Evolutionary conservation across 192 early-diverging fungal genomes (phyloP).

Genomic region (Entophlyctis luteolus): DNA sequence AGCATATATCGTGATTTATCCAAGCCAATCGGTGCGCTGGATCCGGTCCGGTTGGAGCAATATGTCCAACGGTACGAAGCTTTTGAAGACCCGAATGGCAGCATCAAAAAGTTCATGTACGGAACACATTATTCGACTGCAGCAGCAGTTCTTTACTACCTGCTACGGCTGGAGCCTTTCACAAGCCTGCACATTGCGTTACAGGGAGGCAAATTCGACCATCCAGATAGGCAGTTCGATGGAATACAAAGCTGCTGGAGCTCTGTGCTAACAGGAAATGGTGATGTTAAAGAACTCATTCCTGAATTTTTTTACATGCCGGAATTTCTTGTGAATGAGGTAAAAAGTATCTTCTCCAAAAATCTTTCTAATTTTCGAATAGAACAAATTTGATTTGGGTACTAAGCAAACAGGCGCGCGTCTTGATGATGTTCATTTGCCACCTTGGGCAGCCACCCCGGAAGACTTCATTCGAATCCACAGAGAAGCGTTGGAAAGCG

Average conservation of each 20-base stretch:
- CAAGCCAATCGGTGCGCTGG: slow-evolving; percentile 86
- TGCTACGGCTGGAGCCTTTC: slow-evolving; percentile 89
- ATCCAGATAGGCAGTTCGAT: slow-evolving; percentile 62
- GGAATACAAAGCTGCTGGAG: slow-evolving; percentile 50
- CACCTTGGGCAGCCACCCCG: slow-evolving; percentile 77
- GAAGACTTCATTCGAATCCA: slow-evolving; percentile 83
- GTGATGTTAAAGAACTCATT: slow-evolving; percentile 85
- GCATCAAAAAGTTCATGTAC: slow-evolving; percentile 75
- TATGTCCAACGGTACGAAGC: slow-evolving; percentile 60
- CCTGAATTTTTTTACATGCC: slow-evolving; percentile 96
- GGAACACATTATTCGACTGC: slow-evolving; percentile 97
- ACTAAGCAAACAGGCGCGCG: slow-evolving; percentile 57
- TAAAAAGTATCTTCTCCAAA: slow-evolving; percentile 27
- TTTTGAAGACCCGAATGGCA: slow-evolving; percentile 60
- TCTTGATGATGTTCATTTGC: slow-evolving; percentile 67
- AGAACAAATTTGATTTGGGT: slow-evolving; percentile 66
- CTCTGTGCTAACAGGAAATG: slow-evolving; percentile 43
- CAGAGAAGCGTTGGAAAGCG: slow-evolving; percentile 68
- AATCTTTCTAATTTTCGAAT: slow-evolving; percentile 30
- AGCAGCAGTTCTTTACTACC: slow-evolving; percentile 81
- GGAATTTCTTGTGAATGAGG: slow-evolving; percentile 70
- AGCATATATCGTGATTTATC: slow-evolving; percentile 81
- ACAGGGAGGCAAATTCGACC: slow-evolving; percentile 56
- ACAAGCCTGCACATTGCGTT: slow-evolving; percentile 59
- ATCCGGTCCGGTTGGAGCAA: slow-evolving; percentile 60